Evolutionary conservation across 179 eudicot genomes (phyloP).

Genomic region (Vitellaria paradoxa): DNA sequence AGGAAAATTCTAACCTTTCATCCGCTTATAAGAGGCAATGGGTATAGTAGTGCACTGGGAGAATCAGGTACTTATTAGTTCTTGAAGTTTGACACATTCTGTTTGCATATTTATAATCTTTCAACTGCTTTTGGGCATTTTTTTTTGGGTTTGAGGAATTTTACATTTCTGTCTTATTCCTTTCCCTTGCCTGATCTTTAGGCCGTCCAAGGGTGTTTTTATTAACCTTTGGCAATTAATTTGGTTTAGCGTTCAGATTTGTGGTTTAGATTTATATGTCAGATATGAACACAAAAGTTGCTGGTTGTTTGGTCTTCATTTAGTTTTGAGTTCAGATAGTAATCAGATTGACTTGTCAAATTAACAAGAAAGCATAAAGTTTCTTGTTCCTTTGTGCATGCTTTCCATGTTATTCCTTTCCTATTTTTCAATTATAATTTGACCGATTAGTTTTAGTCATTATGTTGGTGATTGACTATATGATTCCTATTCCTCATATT

Average conservation of each 20-base stretch:
- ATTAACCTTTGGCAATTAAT: neutral
- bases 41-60: constrained; percentile 74
- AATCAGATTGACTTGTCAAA: neutral
- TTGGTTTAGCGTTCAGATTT: neutral
- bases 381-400: neutral
- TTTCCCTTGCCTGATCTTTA: neutral
- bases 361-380: neutral
- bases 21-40: constrained; percentile 75
- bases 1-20: constrained; percentile 75
- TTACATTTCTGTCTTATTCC: too few relatives aligned
- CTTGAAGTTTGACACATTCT: constrained; percentile 2
- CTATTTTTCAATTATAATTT: too few relatives aligned
- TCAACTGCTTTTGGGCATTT: neutral
- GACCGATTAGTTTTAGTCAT: too few relatives aligned
- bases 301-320: neutral
- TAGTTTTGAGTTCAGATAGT: neutral
- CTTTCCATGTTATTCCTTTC: neutral
- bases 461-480: too few relatives aligned
- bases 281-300: neutral
- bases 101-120: constrained; percentile 7
- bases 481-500: too few relatives aligned
- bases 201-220: neutral
- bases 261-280: neutral
- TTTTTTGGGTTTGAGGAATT: too few relatives aligned
- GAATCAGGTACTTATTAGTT: constrained; percentile 60